Percentiles rank a stretch among this genome's conserved stretches.
Conservation (phyloP, 1,284 basidiomycete genomes). For the Trametes pubescens region DNA sequence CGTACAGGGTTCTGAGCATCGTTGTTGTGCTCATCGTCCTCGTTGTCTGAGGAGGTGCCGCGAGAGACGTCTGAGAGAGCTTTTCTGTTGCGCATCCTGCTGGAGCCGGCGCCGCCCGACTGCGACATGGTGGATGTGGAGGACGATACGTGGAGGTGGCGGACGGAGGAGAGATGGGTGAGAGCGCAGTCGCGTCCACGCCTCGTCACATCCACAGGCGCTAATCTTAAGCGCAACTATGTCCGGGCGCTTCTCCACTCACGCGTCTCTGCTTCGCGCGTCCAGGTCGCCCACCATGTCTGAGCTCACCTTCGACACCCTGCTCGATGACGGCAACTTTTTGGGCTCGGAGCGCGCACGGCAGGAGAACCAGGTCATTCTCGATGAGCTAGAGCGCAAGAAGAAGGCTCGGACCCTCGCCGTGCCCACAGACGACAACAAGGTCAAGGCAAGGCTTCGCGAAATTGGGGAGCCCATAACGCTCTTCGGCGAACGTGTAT, state of each 20-base stretch:
- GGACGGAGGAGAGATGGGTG: conserved; percentile 16
- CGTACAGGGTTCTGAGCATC: conserved; percentile 39
- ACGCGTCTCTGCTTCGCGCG: conserved; percentile 4
- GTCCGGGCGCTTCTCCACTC: conserved; percentile 6
- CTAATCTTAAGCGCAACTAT: neutral
- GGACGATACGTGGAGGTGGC: conserved; percentile 2
- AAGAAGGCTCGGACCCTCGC: conserved; percentile 94
- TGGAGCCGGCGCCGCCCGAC: conserved; percentile 22
- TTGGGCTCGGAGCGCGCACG: conserved; percentile 74
- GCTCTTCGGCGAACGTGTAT: conserved; percentile 94
- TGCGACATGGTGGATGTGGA: conserved; percentile 24
- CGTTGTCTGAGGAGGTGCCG: conserved; percentile 27
- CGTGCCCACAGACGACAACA: conserved; percentile 95
- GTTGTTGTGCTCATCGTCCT: conserved; percentile 38
- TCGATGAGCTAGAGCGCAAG: conserved; percentile 95
- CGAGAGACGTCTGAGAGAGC: conserved; percentile 17
- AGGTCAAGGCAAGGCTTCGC: conserved; percentile 88
- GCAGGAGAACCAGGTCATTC: conserved; percentile 80
- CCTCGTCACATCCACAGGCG: neutral
- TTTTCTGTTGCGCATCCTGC: conserved; percentile 28
- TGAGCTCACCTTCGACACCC: conserved; percentile 75
- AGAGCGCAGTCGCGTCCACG: conserved; percentile 14
- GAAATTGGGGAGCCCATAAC: conserved; percentile 97
- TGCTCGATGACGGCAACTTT: conserved; percentile 80
- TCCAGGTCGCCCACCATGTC: conserved; percentile 53